Conservation (phyloP, 2,329 filamentous ascomycete genomes). For the Fusarium goolgardi region DNA sequence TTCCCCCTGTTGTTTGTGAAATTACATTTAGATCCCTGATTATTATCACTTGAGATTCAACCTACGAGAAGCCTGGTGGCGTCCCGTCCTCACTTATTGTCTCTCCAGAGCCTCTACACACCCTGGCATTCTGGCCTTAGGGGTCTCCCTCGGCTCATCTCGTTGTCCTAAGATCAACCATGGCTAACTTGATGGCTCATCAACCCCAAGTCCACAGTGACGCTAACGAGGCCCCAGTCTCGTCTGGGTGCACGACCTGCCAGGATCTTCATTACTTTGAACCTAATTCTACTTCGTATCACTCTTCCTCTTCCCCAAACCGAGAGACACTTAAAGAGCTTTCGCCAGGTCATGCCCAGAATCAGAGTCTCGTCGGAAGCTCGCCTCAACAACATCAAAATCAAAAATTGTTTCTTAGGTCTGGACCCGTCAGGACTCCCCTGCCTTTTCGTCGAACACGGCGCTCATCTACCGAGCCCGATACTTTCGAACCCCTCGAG, state of each 20-base stretch:
- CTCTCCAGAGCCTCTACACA: slow-evolving; percentile 32
- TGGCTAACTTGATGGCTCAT: slow-evolving; percentile 29
- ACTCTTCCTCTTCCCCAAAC: slow-evolving; percentile 29
- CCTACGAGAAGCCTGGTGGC: slow-evolving; percentile 35
- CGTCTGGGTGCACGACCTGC: slow-evolving; percentile 14
- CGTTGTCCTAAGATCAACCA: slow-evolving; percentile 27
- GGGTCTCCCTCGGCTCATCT: slow-evolving; percentile 30
- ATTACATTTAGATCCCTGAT: slow-evolving; percentile 42
- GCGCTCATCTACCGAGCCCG: slow-evolving; percentile 49
- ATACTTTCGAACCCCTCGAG: slow-evolving; percentile 52
- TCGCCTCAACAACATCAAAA: slow-evolving; percentile 22
- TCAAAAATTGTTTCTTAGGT: slow-evolving; percentile 19
- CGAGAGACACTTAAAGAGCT: slow-evolving; percentile 47
- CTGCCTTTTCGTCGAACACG: slow-evolving; percentile 43
- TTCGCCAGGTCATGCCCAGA: slow-evolving; percentile 44
- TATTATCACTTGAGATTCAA: slow-evolving; percentile 31
- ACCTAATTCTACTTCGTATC: slow-evolving; percentile 29
- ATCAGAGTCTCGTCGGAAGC: slow-evolving; percentile 36
- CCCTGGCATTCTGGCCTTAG: slow-evolving; percentile 23
- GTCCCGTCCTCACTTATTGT: slow-evolving; percentile 34
- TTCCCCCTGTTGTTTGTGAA: slow-evolving; percentile 44
- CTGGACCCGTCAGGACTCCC: slow-evolving; percentile 22
- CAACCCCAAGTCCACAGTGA: slow-evolving; percentile 42
- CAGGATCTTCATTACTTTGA: slow-evolving; percentile 38
- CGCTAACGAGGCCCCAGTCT: slow-evolving; percentile 30